Evolutionary conservation across 306 rosid genomes (phyloP).

Genomic region (Abrus precatorius): DNA sequence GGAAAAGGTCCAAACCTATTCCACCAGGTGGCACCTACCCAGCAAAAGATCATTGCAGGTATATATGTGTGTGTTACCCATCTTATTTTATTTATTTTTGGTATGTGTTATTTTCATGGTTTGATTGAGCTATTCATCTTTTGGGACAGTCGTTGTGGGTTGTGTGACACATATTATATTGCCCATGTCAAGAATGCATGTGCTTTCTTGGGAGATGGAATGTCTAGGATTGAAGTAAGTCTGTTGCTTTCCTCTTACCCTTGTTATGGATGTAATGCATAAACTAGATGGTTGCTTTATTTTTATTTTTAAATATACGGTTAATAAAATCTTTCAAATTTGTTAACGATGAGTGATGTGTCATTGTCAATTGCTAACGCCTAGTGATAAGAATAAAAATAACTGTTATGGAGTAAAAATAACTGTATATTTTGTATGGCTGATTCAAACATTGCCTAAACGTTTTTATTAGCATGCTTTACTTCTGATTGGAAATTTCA

Average conservation of each 20-base stretch:
- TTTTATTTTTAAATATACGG: background rate
- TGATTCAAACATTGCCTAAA: background rate
- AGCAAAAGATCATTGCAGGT: slow-evolving; percentile 99
- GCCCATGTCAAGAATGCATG: slow-evolving; percentile 98
- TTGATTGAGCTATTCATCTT: slow-evolving; percentile 19
- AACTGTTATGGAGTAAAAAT: too few species aligned
- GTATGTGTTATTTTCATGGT: background rate
- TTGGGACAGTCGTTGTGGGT: slow-evolving; percentile 78
- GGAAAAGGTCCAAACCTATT: slow-evolving; percentile 84
- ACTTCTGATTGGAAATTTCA: slow-evolving; percentile 7
- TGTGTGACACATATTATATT: slow-evolving; percentile 95
- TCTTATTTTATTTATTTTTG: background rate
- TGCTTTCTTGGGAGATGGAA: slow-evolving; percentile 98
- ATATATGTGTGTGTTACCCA: background rate
- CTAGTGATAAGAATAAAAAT: too few species aligned
- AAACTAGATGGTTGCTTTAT: background rate
- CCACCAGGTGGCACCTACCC: slow-evolving; percentile 96
- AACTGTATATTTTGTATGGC: background rate
- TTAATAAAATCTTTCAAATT: slow-evolving; percentile 14
- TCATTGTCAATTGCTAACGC: background rate
- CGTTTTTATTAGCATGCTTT: slow-evolving; percentile 21
- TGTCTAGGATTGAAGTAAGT: slow-evolving; percentile 92
- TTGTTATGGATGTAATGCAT: background rate
- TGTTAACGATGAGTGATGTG: slow-evolving; percentile 6
- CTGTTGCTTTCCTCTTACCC: slow-evolving; percentile 18